A percentile compares a stretch with the other conserved stretches of the same genome.
These are phyloP conservation scores for Diospyros kaki DNA, from an alignment of 148 eudicot species.

Conservation along the genomic window DNA sequence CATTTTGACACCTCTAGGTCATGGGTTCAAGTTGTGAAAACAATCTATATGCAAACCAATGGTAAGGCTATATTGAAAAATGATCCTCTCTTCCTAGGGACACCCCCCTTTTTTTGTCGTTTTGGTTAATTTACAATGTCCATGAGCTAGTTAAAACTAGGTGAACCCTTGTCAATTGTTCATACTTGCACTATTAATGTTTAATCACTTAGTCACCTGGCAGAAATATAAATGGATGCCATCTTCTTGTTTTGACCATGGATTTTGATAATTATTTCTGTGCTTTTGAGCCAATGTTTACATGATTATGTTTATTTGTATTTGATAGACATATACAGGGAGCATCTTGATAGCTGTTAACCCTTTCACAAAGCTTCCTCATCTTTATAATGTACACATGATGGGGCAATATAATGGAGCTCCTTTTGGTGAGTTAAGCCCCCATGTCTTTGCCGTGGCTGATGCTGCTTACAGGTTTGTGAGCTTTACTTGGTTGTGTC, in stretches of 20 bases:
- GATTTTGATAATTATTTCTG: not conserved
- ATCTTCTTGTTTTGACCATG: not conserved
- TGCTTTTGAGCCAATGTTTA: constrained; percentile 5
- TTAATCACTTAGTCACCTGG: not conserved
- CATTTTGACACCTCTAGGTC: too few relatives aligned
- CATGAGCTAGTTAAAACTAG: not conserved
- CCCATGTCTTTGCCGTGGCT: constrained; percentile 99
- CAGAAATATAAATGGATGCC: not conserved
- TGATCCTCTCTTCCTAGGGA: too few relatives aligned
- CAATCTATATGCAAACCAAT: too few relatives aligned
- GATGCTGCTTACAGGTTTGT: constrained; percentile 93
- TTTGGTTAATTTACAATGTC: not conserved
- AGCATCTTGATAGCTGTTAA: constrained; percentile 97
- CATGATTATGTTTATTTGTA: constrained; percentile 16
- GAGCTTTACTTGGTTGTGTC: constrained; percentile 6
- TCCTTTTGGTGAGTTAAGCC: constrained; percentile 95
- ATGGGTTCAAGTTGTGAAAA: too few relatives aligned
- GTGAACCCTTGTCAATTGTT: not conserved
- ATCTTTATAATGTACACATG: constrained; percentile 91
- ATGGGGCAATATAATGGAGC: constrained; percentile 99
- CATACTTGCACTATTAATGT: not conserved
- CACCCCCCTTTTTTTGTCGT: not conserved
- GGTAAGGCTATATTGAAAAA: too few relatives aligned
- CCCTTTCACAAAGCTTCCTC: constrained; percentile 96
- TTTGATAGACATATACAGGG: constrained; percentile 88